phyloP scores from a whole-genome alignment of 2,329 filamentous ascomycete genomes.

The Arthroderma sp. region DNA sequence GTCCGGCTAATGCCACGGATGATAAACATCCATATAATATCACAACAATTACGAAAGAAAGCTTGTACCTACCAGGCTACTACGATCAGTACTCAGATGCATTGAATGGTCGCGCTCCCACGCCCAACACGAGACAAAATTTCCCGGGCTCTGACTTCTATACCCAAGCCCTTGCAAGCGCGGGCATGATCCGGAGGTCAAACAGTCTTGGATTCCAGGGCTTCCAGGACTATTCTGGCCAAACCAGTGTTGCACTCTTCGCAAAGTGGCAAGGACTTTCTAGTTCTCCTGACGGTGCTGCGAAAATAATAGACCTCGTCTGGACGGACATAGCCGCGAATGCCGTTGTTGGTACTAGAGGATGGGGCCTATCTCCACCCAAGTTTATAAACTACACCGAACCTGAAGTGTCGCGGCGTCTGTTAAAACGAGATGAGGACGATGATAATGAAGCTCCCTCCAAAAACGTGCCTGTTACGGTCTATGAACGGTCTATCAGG shows the following conservation, averaged over 20 bases:
- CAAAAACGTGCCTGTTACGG: conserved; percentile 11
- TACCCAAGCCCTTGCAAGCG: background rate
- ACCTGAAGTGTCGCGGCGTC: background rate
- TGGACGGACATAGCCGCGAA: conserved; percentile 35
- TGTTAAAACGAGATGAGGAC: background rate
- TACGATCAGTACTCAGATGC: background rate
- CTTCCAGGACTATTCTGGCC: conserved; percentile 23
- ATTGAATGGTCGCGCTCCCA: background rate
- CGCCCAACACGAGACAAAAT: conserved; percentile 13
- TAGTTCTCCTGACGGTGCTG: conserved; percentile 12
- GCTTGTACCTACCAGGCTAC: conserved; percentile 20
- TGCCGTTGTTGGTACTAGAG: conserved; percentile 28
- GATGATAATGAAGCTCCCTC: background rate
- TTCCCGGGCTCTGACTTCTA: conserved; percentile 24
- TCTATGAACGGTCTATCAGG: conserved; percentile 1
- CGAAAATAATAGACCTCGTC: conserved; percentile 30
- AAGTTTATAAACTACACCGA: background rate
- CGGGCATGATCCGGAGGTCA: background rate
- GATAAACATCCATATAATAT: conserved; percentile 22
- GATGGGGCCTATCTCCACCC: background rate
- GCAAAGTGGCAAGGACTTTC: conserved; percentile 28
- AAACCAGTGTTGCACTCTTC: conserved; percentile 28
- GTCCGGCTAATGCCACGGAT: conserved; percentile 16
- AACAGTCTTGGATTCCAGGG: conserved; percentile 12
- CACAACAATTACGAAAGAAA: conserved; percentile 9